phyloP scores from a whole-genome alignment of 441 rosid species.

The Populus hybrid region DNA sequence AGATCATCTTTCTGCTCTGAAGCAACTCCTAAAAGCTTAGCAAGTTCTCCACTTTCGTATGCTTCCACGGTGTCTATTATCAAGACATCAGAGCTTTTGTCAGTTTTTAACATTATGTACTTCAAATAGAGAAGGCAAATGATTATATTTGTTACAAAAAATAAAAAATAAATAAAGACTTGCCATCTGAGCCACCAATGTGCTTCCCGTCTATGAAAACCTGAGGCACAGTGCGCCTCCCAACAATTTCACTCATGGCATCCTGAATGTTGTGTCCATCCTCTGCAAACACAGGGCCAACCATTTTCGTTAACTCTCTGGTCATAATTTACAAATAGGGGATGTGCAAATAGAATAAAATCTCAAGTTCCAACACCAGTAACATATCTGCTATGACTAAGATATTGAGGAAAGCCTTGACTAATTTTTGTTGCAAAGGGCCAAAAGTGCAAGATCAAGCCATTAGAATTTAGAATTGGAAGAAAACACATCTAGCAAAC shows the following conservation, averaged over 20 bases:
- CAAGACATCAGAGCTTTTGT: conserved; percentile 11
- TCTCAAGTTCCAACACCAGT: not conserved
- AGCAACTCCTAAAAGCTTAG: conserved; percentile 56
- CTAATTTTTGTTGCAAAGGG: not conserved
- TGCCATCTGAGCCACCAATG: conserved; percentile 93
- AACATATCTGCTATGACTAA: not conserved
- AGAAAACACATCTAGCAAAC: not conserved
- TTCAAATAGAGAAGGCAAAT: not conserved
- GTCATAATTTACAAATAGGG: not conserved
- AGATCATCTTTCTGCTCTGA: conserved; percentile 14
- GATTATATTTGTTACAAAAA: not conserved
- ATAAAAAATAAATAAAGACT: not conserved
- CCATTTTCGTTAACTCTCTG: not conserved
- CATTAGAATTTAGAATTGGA: not conserved
- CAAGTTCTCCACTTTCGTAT: conserved; percentile 59
- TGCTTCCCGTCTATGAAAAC: conserved; percentile 83
- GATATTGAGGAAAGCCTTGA: not conserved
- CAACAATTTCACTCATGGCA: conserved; percentile 57
- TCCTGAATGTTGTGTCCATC: conserved; percentile 68
- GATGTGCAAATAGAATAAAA: not conserved
- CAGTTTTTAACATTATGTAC: conserved; percentile 6
- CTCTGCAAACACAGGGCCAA: conserved; percentile 39
- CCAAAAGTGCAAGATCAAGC: not conserved
- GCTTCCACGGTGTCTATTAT: conserved; percentile 74
- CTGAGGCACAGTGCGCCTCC: conserved; percentile 88